Conservation (phyloP, 768 basidiomycete genomes). For the Suillus fuscotomentosus region DNA sequence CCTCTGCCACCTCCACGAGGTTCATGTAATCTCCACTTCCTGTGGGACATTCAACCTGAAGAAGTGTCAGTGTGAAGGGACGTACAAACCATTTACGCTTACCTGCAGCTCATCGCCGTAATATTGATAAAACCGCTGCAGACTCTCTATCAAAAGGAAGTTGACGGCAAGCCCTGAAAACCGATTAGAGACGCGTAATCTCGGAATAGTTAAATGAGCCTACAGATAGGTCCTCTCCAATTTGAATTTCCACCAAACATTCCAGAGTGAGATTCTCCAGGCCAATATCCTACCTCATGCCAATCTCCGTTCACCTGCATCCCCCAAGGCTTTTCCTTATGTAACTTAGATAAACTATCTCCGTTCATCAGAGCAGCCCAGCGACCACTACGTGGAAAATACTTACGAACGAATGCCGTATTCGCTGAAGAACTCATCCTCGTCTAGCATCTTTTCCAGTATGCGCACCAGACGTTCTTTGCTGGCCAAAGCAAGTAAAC, state of each 20-base stretch:
- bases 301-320: constrained; percentile 92
- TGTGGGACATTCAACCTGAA: constrained; percentile 88
- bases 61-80: not conserved
- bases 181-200: constrained; percentile 2
- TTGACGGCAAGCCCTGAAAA: constrained; percentile 88
- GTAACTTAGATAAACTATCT: constrained; percentile 78
- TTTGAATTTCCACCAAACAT: constrained; percentile 99
- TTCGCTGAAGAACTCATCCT: constrained; percentile 94
- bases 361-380: constrained; percentile 11
- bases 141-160: constrained; percentile 91
- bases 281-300: constrained; percentile 96
- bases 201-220: constrained; percentile 18
- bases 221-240: constrained; percentile 91
- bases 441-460: constrained; percentile 95
- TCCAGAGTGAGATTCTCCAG: constrained; percentile 92
- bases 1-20: constrained; percentile 89
- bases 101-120: constrained; percentile 89
- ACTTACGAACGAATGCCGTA: constrained; percentile 93
- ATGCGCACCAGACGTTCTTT: constrained; percentile 89
- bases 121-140: constrained; percentile 97
- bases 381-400: not conserved
- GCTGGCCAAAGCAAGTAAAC: constrained; percentile 84
- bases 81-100: not conserved
- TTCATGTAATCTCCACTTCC: constrained; percentile 98
- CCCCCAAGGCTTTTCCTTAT: constrained; percentile 91